Evolutionary conservation across 192 early-diverging fungal species (phyloP).

Genomic region (Mortierella alpina): DNA sequence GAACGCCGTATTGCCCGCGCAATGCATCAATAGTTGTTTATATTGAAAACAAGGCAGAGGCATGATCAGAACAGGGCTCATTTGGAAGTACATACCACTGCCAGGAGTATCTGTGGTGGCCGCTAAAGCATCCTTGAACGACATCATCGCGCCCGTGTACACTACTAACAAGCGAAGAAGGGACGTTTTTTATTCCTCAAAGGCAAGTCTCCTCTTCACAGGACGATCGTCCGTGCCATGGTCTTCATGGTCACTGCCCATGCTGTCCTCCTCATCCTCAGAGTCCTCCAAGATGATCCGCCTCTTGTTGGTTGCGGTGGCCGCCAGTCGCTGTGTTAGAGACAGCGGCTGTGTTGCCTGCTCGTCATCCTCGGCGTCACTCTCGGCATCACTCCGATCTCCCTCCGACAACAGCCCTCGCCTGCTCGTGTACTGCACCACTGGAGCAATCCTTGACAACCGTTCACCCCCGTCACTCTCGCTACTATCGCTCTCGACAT

Average conservation of each 20-base stretch:
- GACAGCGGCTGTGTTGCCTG: constrained; percentile 23
- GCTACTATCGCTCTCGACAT: constrained; percentile 9
- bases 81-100: too few species aligned
- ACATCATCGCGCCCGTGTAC: too few species aligned
- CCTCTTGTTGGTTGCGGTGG: constrained; percentile 14
- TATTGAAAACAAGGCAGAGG: too few species aligned
- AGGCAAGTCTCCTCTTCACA: constrained; percentile 17
- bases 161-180: too few species aligned
- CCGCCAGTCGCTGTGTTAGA: constrained; percentile 1
- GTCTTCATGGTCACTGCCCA: not conserved
- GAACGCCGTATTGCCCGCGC: too few species aligned
- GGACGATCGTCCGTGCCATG: constrained; percentile 8
- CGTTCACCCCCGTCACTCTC: not conserved
- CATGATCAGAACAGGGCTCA: too few species aligned
- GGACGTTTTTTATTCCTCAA: constrained; percentile 17
- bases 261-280: constrained; percentile 28
- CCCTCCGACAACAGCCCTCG: not conserved
- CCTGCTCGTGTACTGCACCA: too few species aligned
- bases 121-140: too few species aligned
- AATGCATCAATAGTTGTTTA: too few species aligned
- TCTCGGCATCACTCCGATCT: not conserved
- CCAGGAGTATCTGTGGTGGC: too few species aligned
- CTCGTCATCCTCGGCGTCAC: not conserved
- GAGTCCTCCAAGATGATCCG: constrained; percentile 35
- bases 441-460: not conserved